phyloP scores from a whole-genome alignment of 805 yeast species.

The Torulaspora gathmanii region DNA sequence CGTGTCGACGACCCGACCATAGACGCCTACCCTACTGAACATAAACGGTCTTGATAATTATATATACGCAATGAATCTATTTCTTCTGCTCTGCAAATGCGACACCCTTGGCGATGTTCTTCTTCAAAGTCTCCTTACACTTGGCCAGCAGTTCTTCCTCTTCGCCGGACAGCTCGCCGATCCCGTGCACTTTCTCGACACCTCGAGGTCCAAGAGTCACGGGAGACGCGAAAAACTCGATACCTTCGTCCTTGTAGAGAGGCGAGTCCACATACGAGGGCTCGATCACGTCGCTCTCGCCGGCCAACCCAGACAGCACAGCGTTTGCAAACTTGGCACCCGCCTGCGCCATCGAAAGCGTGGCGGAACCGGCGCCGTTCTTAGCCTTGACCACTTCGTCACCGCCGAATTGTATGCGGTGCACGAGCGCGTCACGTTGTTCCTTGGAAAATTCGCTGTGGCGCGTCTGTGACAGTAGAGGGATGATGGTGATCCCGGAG shows the following conservation, averaged over 20 bases:
- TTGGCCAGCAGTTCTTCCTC: slow-evolving; percentile 79
- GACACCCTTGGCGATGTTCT: slow-evolving; percentile 91
- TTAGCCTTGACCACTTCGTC: slow-evolving; percentile 93
- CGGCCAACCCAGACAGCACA: slow-evolving; percentile 59
- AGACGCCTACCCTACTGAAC: neutral
- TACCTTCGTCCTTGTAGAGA: slow-evolving; percentile 79
- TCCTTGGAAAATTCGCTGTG: slow-evolving; percentile 61
- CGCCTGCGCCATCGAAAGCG: slow-evolving; percentile 90
- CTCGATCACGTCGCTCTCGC: slow-evolving; percentile 60
- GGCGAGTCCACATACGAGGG: slow-evolving; percentile 77
- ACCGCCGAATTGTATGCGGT: slow-evolving; percentile 95
- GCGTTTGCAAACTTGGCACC: slow-evolving; percentile 73
- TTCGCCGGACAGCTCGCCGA: slow-evolving; percentile 66
- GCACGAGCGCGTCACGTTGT: slow-evolving; percentile 59
- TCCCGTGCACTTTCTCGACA: slow-evolving; percentile 71
- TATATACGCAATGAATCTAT: slow-evolving; percentile 3
- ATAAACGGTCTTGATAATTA: neutral
- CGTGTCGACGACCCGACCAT: slow-evolving; percentile 27
- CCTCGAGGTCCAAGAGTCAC: slow-evolving; percentile 92
- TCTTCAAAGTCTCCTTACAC: slow-evolving; percentile 84
- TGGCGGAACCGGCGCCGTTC: slow-evolving; percentile 91
- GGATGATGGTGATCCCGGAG: slow-evolving; percentile 95
- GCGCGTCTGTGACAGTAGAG: slow-evolving; percentile 79
- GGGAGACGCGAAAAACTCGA: slow-evolving; percentile 92
- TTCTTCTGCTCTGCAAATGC: slow-evolving; percentile 52